Evolutionary conservation across 192 early-diverging fungal genomes (phyloP).

Genomic region (Lobosporangium transversale): DNA sequence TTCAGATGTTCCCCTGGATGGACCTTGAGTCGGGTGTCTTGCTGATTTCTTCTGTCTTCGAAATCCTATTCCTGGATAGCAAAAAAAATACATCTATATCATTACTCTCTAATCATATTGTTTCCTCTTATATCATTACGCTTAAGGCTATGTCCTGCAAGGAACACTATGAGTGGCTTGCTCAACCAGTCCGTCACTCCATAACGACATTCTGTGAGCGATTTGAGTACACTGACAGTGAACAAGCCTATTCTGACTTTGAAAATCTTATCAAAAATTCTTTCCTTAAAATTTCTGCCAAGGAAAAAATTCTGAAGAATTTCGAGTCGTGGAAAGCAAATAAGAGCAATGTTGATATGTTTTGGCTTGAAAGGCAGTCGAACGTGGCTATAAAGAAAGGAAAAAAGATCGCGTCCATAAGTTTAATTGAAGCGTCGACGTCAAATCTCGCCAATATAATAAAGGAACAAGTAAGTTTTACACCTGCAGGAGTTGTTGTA

Average conservation of each 20-base stretch:
- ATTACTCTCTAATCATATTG: neutral
- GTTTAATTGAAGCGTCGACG: constrained; percentile 2
- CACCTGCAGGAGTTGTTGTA: neutral
- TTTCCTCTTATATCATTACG: neutral
- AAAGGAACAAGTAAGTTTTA: constrained; percentile 1
- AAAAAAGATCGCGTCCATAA: neutral
- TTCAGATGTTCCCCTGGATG: constrained; percentile 14
- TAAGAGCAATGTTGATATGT: constrained; percentile 1
- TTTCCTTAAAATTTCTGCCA: neutral
- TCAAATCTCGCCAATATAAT: neutral
- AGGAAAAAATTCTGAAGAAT: neutral
- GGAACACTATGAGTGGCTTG: constrained; percentile 1
- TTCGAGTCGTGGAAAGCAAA: constrained; percentile 7
- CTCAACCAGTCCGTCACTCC: neutral
- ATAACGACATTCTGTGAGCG: neutral
- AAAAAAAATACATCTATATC: neutral
- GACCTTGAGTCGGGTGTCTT: constrained; percentile 17
- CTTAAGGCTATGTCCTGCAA: neutral
- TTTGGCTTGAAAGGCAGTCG: constrained; percentile 7
- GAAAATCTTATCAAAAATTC: neutral
- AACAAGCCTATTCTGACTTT: constrained; percentile 6
- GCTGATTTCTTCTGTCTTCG: neutral
- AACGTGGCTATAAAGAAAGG: constrained; percentile 1
- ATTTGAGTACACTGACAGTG: constrained; percentile 4
- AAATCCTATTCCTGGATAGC: neutral